Evolutionary conservation across 1,139 yeast genomes (phyloP).

Genomic region (Lipomyces yarrowii): DNA sequence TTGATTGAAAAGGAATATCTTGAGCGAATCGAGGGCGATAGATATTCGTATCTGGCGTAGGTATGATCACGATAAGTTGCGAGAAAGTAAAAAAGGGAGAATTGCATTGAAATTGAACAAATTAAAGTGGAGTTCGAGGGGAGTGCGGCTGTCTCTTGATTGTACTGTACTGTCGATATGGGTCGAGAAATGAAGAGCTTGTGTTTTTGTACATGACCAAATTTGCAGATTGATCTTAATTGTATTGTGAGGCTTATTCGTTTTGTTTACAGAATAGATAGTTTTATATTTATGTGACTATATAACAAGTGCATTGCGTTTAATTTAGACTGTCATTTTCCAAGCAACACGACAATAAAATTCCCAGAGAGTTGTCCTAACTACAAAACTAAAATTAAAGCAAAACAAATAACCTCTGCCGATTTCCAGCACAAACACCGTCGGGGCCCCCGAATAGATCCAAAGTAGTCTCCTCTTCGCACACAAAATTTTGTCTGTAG

Average conservation of each 20-base stretch:
- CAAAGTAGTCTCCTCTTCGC: not conserved
- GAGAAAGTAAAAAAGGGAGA: not conserved
- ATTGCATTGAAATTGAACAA: not conserved
- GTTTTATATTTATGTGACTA: constrained; percentile 5
- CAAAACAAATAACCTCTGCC: not conserved
- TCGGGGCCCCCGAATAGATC: not conserved
- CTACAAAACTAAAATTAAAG: not conserved
- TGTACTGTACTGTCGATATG: not conserved
- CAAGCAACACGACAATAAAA: not conserved
- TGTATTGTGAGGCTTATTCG: not conserved
- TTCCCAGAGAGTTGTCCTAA: not conserved
- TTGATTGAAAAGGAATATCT: constrained; percentile 86
- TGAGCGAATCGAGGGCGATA: constrained; percentile 67
- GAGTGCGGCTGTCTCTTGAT: not conserved
- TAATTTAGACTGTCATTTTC: not conserved
- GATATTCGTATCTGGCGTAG: constrained; percentile 78
- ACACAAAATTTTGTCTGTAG: not conserved
- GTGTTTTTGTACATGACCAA: not conserved
- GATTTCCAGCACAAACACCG: not conserved
- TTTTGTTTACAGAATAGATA: not conserved
- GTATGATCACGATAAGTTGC: not conserved
- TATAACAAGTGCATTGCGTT: not conserved
- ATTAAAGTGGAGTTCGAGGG: not conserved
- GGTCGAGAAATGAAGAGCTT: not conserved
- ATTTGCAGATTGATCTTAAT: not conserved